Evolutionary conservation across 176 grass and related monocot species (phyloP), one percentile per base, ranked within the genome.

Genomic region (Eremochloa ophiuroides): DNA sequence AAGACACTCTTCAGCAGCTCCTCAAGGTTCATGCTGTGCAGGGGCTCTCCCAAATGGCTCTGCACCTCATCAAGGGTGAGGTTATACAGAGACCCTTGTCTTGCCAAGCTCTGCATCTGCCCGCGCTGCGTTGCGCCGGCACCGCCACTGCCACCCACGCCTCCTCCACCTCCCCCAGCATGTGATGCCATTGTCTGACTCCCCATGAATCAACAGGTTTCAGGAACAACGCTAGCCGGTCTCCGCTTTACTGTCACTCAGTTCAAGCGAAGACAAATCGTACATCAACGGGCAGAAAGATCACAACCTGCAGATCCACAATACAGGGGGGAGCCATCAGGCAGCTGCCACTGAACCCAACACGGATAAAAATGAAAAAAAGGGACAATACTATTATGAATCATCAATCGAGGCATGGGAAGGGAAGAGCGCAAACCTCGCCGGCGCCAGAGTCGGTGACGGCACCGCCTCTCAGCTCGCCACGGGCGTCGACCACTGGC

Each of bases 21-120:
- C 23, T 98, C 96, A 43, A 98, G 91, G 86, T 98, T 98, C 96
- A 98, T 95, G 59, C 96, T 98, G 12, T 74, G 82, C 60, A 98
- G 80, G 38, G 96, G 96, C 27, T 95, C 90, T 1, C 86, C 84
- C 74, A 98, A 55, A 73, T 98, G 93, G 78, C 68, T 93, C 83
- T 98, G 86, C 20, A 98, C 96, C 86, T 98, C 91, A 22, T 93
- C 92, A 37, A 98, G 86, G 43, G 96, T 98, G 64, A 95, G 87
- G 76, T 67, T 91, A 73, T 91, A 98, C 60, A 98, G 44, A 64
- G 96, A 98, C 62, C 93, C 96, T 86, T 98, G 93, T 55, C 87
- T 84, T 8, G 66, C 87, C 83, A 95, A 72, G 77, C 47, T 80
- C 71, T 91, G 87, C 68, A 89, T 83, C 78, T 91, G 79, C 60